Conservation (phyloP, 2,329 filamentous ascomycete genomes). For the Claviceps humidiphila region DNA sequence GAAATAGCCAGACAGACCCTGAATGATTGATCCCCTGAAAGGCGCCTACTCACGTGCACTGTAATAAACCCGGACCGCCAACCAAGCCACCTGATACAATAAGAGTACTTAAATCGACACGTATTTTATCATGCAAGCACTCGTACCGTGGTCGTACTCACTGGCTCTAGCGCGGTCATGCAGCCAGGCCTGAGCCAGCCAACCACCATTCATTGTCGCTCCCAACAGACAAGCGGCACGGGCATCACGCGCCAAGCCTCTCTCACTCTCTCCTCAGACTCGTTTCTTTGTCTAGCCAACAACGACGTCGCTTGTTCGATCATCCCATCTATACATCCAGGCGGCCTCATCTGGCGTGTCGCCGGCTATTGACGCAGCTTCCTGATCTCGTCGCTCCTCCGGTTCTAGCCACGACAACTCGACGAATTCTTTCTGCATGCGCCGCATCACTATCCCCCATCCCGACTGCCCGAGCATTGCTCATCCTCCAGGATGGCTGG, state of each 20-base stretch:
- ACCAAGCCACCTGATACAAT: no score
- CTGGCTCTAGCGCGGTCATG: neutral
- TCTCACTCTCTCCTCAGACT: neutral
- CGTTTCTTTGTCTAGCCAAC: neutral
- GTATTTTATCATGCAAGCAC: no score
- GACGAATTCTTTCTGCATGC: constrained; percentile 18
- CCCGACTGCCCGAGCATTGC: constrained; percentile 18
- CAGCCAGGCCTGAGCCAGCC: neutral
- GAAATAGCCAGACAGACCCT: no score
- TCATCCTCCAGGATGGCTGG: constrained; percentile 46
- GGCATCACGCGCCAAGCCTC: neutral
- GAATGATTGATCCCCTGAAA: no score
- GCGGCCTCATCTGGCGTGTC: neutral
- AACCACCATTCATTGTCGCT: neutral
- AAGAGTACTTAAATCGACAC: neutral
- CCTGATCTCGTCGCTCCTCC: neutral
- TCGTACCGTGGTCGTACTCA: neutral
- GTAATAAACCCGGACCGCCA: no score
- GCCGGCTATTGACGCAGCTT: neutral
- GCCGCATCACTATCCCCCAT: constrained; percentile 14
- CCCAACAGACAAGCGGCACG: neutral
- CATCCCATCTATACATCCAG: neutral
- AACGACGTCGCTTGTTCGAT: neutral
- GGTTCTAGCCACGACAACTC: constrained; percentile 4
- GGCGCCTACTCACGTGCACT: no score